Base-by-base conservation (phyloP, 148 eudicot genomes). In the Beta vulgaris region DNA sequence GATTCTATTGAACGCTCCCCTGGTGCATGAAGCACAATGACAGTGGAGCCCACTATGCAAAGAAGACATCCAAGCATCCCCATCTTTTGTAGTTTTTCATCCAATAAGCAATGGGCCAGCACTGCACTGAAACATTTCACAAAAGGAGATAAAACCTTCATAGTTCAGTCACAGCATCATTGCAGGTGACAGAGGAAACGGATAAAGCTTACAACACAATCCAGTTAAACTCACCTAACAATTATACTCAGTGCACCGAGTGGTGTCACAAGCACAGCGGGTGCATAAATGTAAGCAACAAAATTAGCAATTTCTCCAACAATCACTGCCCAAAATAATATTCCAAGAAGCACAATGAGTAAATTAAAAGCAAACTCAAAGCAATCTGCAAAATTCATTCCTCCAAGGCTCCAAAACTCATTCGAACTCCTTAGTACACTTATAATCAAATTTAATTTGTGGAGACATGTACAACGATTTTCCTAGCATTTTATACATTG, bases 241-340 rank as follows among this genome's bases (percentile, higher is more conserved):
- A 93, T 93, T 53, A 93, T 93, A 88, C 96, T 93, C 77, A 91
- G 79, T 77, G 97, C 97, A 82, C 98, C 97, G 71, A 91, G 92
- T 23, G 97, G 98, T 65, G 98, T 91, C 75, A 93, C 98, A 67
- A 93, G 94, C 76, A 87, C 97, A 79, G 97, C 98, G 76, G 97
- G 98, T 72, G 98, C 98, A 87, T 93, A 93, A 15, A 89, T 90
- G 81, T 90, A 90, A 73, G 97, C 97, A 74, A 90, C 77, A 80
- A 91, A 91, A 87, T 91, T 91, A 67, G 93, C 92, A 69, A 90
- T 78, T 80, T 91, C 97, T 77, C 97, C 97, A 73, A 87, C 86
- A 81, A 91, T 80, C 97, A 90, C 97, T 91, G 92, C 77, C 59
- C 71, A 72, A 73, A 68, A 71, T 28, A 42, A 66, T 63, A 73